Percentiles rank a stretch among this genome's conserved stretches.
phyloP scores from a whole-genome alignment of 1,139 yeast genomes.

The Yamadazyma mexicana region DNA sequence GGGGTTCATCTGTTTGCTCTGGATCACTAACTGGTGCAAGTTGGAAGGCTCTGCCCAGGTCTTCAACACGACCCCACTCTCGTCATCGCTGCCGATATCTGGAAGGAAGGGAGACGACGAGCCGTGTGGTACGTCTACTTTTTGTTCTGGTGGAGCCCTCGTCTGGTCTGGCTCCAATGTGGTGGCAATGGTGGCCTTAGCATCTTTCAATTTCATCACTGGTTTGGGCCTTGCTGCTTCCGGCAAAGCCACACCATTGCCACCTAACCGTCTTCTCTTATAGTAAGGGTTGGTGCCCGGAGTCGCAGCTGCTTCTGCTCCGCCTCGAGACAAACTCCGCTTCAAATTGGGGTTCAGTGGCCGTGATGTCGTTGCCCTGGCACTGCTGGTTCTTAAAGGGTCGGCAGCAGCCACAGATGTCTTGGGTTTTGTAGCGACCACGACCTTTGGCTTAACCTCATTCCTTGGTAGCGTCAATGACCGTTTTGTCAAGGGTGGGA shows the following conservation, averaged over 20 bases:
- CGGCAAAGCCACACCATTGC: slow-evolving; percentile 36
- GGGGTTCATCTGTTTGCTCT: slow-evolving; percentile 69
- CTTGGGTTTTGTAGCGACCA: slow-evolving; percentile 29
- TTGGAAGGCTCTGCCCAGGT: slow-evolving; percentile 77
- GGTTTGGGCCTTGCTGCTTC: slow-evolving; percentile 33
- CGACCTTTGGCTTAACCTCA: slow-evolving; percentile 28
- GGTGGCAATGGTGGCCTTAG: slow-evolving; percentile 1
- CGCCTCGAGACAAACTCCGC: slow-evolving; percentile 1
- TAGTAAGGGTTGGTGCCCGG: slow-evolving; percentile 6
- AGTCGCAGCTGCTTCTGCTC: slow-evolving; percentile 2
- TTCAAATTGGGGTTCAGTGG: slow-evolving; percentile 1
- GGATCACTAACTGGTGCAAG: slow-evolving; percentile 48
- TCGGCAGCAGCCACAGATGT: slow-evolving; percentile 3
- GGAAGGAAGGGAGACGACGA: slow-evolving; percentile 29
- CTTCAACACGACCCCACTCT: slow-evolving; percentile 50
- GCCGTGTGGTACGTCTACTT: slow-evolving; percentile 1
- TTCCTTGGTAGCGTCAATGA: slow-evolving; percentile 33
- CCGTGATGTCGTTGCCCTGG: too few species aligned
- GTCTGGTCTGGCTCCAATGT: background rate
- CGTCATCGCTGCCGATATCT: slow-evolving; percentile 56
- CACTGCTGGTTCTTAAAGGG: slow-evolving; percentile 1
- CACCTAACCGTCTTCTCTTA: slow-evolving; percentile 18
- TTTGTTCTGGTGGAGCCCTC: background rate
- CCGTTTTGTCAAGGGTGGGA: slow-evolving; percentile 30
- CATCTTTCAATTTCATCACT: background rate